Conservation (phyloP, 2,329 filamentous ascomycete species). For the Tolypocladium paradoxum region DNA sequence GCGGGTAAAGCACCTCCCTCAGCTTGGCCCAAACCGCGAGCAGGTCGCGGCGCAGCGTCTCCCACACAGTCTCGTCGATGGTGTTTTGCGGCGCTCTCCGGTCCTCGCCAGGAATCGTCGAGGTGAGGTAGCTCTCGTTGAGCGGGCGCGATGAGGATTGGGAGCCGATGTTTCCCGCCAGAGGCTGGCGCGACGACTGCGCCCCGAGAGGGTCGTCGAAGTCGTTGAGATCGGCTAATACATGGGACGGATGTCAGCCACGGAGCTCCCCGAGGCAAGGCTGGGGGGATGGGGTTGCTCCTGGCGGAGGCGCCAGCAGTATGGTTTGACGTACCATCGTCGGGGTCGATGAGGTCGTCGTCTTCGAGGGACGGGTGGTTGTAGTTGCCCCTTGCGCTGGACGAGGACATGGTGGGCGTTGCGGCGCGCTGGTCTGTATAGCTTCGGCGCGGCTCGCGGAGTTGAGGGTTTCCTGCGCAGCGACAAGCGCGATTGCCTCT, state of each 20-base stretch:
- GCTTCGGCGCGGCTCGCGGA: neutral
- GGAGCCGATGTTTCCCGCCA: conserved; percentile 74
- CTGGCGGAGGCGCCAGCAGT: neutral
- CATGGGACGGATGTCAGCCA: neutral
- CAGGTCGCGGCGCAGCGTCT: conserved; percentile 86
- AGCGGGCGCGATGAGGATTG: conserved; percentile 43
- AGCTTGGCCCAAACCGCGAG: conserved; percentile 96
- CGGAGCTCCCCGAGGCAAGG: neutral
- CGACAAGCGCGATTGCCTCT: neutral
- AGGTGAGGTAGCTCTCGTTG: conserved; percentile 76
- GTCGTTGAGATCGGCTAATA: conserved; percentile 71
- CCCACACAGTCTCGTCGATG: conserved; percentile 95
- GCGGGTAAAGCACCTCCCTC: conserved; percentile 91
- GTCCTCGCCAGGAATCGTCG: conserved; percentile 85
- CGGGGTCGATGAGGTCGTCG: conserved; percentile 67
- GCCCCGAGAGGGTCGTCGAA: conserved; percentile 75
- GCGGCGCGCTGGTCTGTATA: neutral
- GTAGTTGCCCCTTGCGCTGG: conserved; percentile 44
- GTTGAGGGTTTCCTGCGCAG: neutral
- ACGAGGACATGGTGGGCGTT: conserved; percentile 29
- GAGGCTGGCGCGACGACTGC: conserved; percentile 62
- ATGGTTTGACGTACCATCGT: conserved; percentile 49
- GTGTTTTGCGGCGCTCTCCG: conserved; percentile 82
- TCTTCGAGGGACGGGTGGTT: conserved; percentile 51
- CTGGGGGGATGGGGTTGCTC: neutral